Evolutionary conservation across 2,329 filamentous ascomycete genomes (phyloP).

Genomic region (Dactylellina cionopaga): DNA sequence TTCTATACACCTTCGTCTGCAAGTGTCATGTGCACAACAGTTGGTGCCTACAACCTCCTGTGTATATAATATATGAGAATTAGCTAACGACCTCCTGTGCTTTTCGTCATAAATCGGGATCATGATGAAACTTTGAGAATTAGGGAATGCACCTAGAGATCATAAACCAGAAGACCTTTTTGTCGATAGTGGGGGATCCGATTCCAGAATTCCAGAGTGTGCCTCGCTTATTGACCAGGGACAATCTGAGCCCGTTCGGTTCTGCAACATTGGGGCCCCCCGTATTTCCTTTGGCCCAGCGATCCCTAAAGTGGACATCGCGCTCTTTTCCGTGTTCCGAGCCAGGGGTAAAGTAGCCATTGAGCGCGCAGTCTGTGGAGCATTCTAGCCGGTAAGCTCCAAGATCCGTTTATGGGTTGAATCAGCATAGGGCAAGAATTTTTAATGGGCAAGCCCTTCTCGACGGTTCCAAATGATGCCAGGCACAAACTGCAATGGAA

Average conservation of each 20-base stretch:
- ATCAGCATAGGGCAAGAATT: constrained; percentile 41
- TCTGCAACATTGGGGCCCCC: constrained; percentile 43
- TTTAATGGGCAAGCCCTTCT: constrained; percentile 41
- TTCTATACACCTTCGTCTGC: constrained; percentile 39
- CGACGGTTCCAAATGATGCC: constrained; percentile 26
- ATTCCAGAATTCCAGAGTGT: constrained; percentile 52
- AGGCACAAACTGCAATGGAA: constrained; percentile 44
- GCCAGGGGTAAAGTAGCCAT: constrained; percentile 23
- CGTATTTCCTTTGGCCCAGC: constrained; percentile 28
- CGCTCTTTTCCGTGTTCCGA: constrained; percentile 37
- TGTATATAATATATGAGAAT: constrained; percentile 39
- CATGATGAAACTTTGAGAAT: constrained; percentile 43
- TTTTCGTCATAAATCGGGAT: constrained; percentile 42
- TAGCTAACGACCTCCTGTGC: constrained; percentile 36
- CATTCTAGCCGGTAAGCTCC: background rate
- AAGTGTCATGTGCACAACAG: constrained; percentile 46
- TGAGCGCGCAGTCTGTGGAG: constrained; percentile 20
- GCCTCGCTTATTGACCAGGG: constrained; percentile 51
- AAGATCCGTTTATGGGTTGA: constrained; percentile 15
- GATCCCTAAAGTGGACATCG: constrained; percentile 12
- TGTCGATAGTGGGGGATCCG: constrained; percentile 40
- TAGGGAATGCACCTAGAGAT: constrained; percentile 48
- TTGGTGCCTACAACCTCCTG: constrained; percentile 52
- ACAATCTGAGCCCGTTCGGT: constrained; percentile 49
- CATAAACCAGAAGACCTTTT: constrained; percentile 2